phyloP scores from a whole-genome alignment of 495 filamentous ascomycete species.

The Mycothermus thermophilus region DNA sequence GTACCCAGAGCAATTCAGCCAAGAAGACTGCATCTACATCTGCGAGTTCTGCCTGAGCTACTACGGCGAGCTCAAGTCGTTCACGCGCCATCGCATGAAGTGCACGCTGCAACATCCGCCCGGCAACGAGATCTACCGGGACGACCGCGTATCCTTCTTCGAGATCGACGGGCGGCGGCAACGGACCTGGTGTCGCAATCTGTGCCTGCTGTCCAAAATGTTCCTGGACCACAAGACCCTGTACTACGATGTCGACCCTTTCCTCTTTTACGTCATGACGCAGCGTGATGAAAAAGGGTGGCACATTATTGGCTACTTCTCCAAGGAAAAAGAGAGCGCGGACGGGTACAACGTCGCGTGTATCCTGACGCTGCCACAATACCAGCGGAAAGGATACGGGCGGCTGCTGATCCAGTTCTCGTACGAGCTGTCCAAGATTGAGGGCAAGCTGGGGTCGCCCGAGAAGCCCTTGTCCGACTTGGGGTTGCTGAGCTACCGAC shows the following conservation, averaged over 20 bases:
- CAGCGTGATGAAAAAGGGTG: conserved; percentile 72
- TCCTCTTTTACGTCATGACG: conserved; percentile 97
- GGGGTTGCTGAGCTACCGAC: conserved; percentile 79
- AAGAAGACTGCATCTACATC: conserved; percentile 81
- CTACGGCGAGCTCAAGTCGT: conserved; percentile 64
- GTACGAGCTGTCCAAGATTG: conserved; percentile 91
- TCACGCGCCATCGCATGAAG: conserved; percentile 73
- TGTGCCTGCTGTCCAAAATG: conserved; percentile 86
- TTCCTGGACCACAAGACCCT: conserved; percentile 98
- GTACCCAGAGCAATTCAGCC: conserved; percentile 76
- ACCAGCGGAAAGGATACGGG: conserved; percentile 87
- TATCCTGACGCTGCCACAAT: conserved; percentile 91
- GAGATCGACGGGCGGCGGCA: conserved; percentile 95
- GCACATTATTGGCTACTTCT: conserved; percentile 93
- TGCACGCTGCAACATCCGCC: conserved; percentile 88
- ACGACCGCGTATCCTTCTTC: conserved; percentile 88
- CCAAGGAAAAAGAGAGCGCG: conserved; percentile 92
- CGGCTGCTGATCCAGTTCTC: conserved; percentile 91
- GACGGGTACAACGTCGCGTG: conserved; percentile 97
- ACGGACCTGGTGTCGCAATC: conserved; percentile 89
- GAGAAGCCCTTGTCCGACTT: conserved; percentile 94
- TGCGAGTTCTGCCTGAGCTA: conserved; percentile 96
- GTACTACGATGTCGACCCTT: conserved; percentile 99
- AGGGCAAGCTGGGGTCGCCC: conserved; percentile 84
- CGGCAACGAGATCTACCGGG: conserved; percentile 95